Evolutionary conservation across 129 eudicot genomes (phyloP), one percentile per base, ranked within the genome.

Genomic region (Flaveria linearis): DNA sequence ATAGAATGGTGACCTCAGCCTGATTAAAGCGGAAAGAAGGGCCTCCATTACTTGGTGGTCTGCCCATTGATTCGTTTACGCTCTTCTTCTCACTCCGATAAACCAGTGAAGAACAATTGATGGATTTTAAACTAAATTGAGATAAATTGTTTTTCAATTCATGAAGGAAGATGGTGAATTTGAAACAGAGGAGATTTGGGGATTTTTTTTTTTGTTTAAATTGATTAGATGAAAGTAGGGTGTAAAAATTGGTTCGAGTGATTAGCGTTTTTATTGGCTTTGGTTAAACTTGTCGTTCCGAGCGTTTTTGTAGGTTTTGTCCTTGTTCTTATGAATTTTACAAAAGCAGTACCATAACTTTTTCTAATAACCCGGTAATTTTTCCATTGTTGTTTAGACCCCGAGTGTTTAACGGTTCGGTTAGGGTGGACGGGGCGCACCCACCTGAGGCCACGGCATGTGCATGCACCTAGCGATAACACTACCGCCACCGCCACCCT

Each of bases 41-140:
- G 72, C 84, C 89, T 39, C 98, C 98, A 53, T 90, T 90, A 80
- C 97, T 90, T n/a, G 98, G 97, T 45, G 92, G 98, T 69, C 98
- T 86, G 17, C 98, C 98, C 98, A 93, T 93, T 55, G 62, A 57
- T 45, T 57, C 77, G 51, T n/a, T 58, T 78, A 78, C 33, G 77
- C 55, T 78, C 68, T n/a, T 46, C 45, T 69, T 18, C 52, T 11
- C 45, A 47, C 18, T 28, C 41, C 22, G 67, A 47, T 22, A 46
- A 70, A 46, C n/a, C 72, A 9, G 28, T 16, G 60, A 79, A 39
- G 28, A 72, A 36, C 45, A 68, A 77, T 55, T 26, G 68, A 26
- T 39, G 33, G 25, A 56, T 22, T 53, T 25, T 17, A 22, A 25
- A 16, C 23, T 53, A 23, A 14, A 3, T 8, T 3, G 6, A 4